Evolutionary conservation across 257 asterid species (phyloP).

Genomic region (Ilex asprella): DNA sequence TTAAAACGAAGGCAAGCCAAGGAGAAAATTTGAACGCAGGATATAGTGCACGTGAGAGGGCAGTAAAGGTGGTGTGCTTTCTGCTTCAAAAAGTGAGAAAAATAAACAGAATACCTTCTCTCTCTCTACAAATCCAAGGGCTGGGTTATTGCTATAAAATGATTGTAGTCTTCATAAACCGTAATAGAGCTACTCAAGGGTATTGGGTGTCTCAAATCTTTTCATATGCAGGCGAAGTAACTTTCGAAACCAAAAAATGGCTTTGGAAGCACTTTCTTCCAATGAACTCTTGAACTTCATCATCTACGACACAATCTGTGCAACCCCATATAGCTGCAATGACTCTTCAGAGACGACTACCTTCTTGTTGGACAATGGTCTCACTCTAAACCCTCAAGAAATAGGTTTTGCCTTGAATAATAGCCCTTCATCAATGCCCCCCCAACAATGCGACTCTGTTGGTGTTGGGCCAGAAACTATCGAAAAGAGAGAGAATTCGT

Average conservation of each 20-base stretch:
- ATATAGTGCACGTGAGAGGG: constrained; percentile 56
- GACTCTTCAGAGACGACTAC: constrained; percentile 18
- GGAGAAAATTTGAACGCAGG: neutral
- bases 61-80: constrained; percentile 37
- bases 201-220: constrained; percentile 41
- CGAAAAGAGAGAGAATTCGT: constrained; percentile 11
- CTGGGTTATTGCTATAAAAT: constrained; percentile 41
- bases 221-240: constrained; percentile 23
- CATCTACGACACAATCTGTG: constrained; percentile 46
- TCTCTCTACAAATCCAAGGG: constrained; percentile 11
- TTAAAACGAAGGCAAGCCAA: too few species aligned
- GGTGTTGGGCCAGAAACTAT: constrained; percentile 2
- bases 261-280: constrained; percentile 77
- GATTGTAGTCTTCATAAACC: constrained; percentile 40
- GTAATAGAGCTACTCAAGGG: constrained; percentile 43
- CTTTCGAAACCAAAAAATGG: constrained; percentile 28
- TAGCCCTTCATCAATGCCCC: constrained; percentile 1
- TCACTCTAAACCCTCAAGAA: constrained; percentile 15
- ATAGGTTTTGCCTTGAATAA: constrained; percentile 16
- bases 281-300: constrained; percentile 67
- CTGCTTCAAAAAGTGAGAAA: constrained; percentile 48
- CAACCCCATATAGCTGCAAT: constrained; percentile 28
- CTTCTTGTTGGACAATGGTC: neutral
- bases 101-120: constrained; percentile 15
- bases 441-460: constrained; percentile 13